These are phyloP conservation scores for Heliamphora exappendiculata DNA, from an alignment of 148 eudicot species.

Conservation along the genomic window DNA sequence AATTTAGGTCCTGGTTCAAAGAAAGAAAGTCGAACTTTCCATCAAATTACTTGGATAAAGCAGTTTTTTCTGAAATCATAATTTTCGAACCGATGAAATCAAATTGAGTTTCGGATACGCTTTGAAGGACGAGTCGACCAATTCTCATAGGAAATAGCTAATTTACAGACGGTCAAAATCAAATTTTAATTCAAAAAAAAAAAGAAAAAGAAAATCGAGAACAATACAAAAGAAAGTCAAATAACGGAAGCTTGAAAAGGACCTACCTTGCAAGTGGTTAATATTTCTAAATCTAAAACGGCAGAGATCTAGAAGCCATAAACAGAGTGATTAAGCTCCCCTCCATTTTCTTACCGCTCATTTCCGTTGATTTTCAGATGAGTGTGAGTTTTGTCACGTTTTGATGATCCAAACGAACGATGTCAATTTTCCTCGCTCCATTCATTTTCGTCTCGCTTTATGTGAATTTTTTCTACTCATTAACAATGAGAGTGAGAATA, in stretches of 20 bases:
- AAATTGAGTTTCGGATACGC: neutral
- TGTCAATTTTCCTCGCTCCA: too few relatives aligned
- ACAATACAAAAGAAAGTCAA: neutral
- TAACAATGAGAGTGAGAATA: too few relatives aligned
- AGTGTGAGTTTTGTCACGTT: too few relatives aligned
- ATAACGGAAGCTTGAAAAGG: neutral
- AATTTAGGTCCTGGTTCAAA: neutral
- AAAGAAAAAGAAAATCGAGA: too few relatives aligned
- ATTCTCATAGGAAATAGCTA: neutral
- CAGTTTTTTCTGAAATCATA: neutral
- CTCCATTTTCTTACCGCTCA: neutral
- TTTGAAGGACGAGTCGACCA: too few relatives aligned
- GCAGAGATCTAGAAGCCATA: neutral
- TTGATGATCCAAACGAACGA: too few relatives aligned
- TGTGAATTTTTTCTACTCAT: too few relatives aligned
- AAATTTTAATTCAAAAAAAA: too few relatives aligned
- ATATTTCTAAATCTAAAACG: neutral
- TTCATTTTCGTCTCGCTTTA: too few relatives aligned
- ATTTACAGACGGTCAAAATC: neutral
- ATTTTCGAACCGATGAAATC: neutral
- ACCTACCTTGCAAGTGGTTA: neutral
- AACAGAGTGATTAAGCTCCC: neutral
- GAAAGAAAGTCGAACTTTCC: conserved; percentile 2
- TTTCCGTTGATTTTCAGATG: too few relatives aligned
- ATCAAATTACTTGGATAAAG: neutral